Base-by-base conservation (phyloP, 495 filamentous ascomycete species). In the Penicillium cinerascens region DNA sequence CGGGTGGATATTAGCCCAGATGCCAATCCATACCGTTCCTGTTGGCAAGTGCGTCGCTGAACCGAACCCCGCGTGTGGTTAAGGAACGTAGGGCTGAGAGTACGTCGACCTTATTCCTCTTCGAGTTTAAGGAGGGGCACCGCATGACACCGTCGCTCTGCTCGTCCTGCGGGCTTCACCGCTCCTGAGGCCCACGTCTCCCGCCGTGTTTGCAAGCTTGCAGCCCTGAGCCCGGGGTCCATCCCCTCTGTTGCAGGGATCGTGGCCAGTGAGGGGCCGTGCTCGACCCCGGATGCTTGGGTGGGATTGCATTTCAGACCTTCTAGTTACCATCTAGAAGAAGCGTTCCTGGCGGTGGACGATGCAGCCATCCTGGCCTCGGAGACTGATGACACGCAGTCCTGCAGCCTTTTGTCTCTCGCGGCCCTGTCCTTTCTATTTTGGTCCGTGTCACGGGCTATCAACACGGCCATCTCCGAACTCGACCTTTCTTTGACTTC, bases 321-420 rank as follows among this genome's bases (percentile, higher is more conserved):
- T 68, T 66, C 66, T 62, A 64, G 56, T 61, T 54, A 65, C 58
- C 59, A 60, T 64, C 63, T 64, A 61, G 60, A 68, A 67, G 51
- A 56, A 46, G 65, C 48, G 63, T 66, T 54, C 63, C 63, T 66
- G 63, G 63, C 63, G 63, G 63, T 66, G 59, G 54, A 51, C 55
- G 41, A 27, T 43, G 58, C 58, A 55, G 38, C 47, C 42, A 45
- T 45, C 52, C 46, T 21, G 23, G n/a, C 7, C 23, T 41, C 47
- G 23, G 37, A 27, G 22, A 15, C 21, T 22, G 35, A 48, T 48
- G 36, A 48, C 22, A 40, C 46, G 46, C 22, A 27, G 44, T n/a
- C n/a, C n/a, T n/a, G 16, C 38, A 17, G 38, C 38, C 38, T 41
- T 15, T 41, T 7, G n/a, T n/a, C n/a, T n/a, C n/a, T n/a, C n/a